These are phyloP conservation scores for Phytophthora meadii DNA, from an alignment of 352 stramenopile species.

Conservation along the genomic window DNA sequence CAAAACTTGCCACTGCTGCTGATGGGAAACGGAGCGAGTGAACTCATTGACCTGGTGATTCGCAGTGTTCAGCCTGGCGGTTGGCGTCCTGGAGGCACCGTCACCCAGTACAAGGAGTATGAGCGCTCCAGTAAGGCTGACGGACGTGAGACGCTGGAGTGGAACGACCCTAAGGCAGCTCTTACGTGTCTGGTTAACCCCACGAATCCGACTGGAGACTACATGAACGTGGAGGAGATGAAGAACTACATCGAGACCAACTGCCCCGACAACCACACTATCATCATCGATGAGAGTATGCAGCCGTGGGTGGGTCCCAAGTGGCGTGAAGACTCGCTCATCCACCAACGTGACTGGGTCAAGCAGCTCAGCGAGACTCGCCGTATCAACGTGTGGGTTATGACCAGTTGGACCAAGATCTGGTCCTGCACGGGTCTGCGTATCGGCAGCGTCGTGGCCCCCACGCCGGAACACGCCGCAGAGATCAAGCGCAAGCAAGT, in stretches of 20 bases:
- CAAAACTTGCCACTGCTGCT: conserved; percentile 73
- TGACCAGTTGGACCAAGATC: conserved; percentile 94
- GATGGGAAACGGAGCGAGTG: conserved; percentile 85
- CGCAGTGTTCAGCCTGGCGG: conserved; percentile 76
- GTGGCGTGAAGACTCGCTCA: conserved; percentile 88
- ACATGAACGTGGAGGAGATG: conserved; percentile 82
- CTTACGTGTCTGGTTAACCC: conserved; percentile 92
- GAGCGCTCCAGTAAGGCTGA: conserved; percentile 86
- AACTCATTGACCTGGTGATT: conserved; percentile 91
- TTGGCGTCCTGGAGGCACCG: conserved; percentile 75
- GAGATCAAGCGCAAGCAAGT: conserved; percentile 92
- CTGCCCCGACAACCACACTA: conserved; percentile 87
- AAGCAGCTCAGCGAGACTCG: conserved; percentile 72
- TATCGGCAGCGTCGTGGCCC: conserved; percentile 89
- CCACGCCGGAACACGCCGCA: conserved; percentile 75
- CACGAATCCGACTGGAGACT: conserved; percentile 92
- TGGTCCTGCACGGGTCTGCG: conserved; percentile 92
- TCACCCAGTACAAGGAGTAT: conserved; percentile 91
- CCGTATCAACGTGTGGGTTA: conserved; percentile 91
- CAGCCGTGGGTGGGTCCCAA: conserved; percentile 89
- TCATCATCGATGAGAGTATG: conserved; percentile 94
- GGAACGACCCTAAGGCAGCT: conserved; percentile 71
- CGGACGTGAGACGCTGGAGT: conserved; percentile 77
- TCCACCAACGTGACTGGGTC: conserved; percentile 88
- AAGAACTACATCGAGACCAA: conserved; percentile 89